These are phyloP conservation scores for Strigomonas culicis DNA, from an alignment of 208 protist species.

Conservation along the genomic window DNA sequence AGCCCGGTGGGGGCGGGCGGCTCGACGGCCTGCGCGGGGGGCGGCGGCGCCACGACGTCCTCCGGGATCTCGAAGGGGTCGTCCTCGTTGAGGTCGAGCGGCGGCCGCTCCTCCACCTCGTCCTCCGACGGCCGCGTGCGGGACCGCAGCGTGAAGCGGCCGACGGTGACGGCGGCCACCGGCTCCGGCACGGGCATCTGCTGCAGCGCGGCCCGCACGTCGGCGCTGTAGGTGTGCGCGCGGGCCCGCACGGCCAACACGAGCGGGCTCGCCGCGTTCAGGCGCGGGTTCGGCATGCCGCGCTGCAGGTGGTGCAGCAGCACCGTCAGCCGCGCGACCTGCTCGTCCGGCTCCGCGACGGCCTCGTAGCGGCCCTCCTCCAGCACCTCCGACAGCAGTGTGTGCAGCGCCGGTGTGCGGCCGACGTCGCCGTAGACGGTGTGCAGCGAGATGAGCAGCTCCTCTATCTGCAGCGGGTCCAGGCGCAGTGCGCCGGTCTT, in stretches of 20 bases:
- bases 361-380: slow-evolving; percentile 16
- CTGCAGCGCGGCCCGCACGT: slow-evolving; percentile 57
- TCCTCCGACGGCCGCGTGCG: not conserved
- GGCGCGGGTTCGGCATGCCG: slow-evolving; percentile 55
- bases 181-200: slow-evolving; percentile 44
- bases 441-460: slow-evolving; percentile 57
- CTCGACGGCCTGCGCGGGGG: not conserved
- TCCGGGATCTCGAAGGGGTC: slow-evolving; percentile 7
- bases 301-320: slow-evolving; percentile 66
- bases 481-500: slow-evolving; percentile 11
- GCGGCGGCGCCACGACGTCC: not conserved
- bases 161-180: slow-evolving; percentile 3
- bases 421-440: slow-evolving; percentile 49
- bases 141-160: slow-evolving; percentile 13
- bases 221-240: slow-evolving; percentile 22
- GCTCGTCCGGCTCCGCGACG: slow-evolving; percentile 27
- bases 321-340: slow-evolving; percentile 58
- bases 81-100: slow-evolving; percentile 16
- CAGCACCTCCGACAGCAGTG: slow-evolving; percentile 41
- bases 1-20: not conserved
- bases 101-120: slow-evolving; percentile 15
- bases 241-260: slow-evolving; percentile 23
- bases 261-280: slow-evolving; percentile 35
- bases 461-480: slow-evolving; percentile 31
- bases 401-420: slow-evolving; percentile 55